A percentile compares a stretch with the other conserved stretches of the same genome.
Conservation (phyloP, 306 rosid genomes). For the Hippophae rhamnoides region DNA sequence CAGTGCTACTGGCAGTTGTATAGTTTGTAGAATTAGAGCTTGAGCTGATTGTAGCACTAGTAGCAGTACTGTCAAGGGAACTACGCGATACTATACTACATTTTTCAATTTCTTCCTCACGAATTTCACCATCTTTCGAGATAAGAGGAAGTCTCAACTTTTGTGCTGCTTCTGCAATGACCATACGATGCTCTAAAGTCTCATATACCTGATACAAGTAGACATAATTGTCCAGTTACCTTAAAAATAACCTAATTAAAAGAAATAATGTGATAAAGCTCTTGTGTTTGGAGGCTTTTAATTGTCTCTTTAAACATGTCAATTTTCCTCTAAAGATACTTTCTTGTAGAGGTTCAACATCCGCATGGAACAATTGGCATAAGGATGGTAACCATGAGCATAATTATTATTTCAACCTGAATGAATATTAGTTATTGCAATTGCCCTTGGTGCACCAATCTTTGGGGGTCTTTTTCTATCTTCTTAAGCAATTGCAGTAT, state of each 20-base stretch:
- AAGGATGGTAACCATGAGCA: neutral
- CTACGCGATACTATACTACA: constrained; percentile 56
- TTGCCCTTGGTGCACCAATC: neutral
- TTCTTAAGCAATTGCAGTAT: neutral
- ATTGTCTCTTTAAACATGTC: no score
- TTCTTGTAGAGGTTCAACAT: neutral
- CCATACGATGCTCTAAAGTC: constrained; percentile 80
- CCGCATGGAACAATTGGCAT: neutral
- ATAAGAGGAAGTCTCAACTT: constrained; percentile 80
- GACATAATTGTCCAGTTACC: constrained; percentile 9
- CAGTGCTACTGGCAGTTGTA: constrained; percentile 46
- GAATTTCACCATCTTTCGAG: constrained; percentile 84
- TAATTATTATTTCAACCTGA: neutral
- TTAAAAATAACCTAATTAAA: constrained; percentile 6
- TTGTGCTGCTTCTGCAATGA: constrained; percentile 85
- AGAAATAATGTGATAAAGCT: no score
- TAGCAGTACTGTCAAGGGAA: constrained; percentile 59
- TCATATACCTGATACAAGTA: constrained; percentile 55
- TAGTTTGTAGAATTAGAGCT: constrained; percentile 53
- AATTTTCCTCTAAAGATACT: no score
- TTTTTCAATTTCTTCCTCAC: constrained; percentile 77
- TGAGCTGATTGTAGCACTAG: constrained; percentile 44
- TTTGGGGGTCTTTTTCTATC: neutral
- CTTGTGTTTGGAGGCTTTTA: no score
- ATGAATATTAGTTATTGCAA: no score